Base-by-base conservation (phyloP, 768 basidiomycete genomes). In the Exidia glandulosa region DNA sequence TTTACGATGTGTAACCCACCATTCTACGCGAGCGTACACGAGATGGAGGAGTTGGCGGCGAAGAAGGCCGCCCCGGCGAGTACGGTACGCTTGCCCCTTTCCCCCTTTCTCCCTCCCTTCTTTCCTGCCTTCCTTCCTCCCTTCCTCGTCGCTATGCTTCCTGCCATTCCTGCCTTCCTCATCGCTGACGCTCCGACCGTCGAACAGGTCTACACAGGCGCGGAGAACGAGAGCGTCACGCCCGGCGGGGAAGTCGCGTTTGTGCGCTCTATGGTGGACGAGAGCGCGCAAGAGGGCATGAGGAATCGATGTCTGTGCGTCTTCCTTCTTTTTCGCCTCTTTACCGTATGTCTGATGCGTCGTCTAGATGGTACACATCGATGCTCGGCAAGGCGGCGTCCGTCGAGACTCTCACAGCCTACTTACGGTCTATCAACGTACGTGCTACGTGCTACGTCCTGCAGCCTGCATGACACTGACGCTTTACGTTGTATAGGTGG, bases 1-100 rank as follows among this genome's bases (percentile, higher is more conserved):
- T 92, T 95, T 64, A 83, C 85, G 0, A 91, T 98, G 84, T 97
- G 94, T 73, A 99, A 98, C 70, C 95, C 95, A 0, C 95, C 95
- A 0, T 99, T 99, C 71, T 98, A 96, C 67, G 69, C 76, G n/a
- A 88, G 84, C 60, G 67, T 70, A 1, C 81, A 84, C 32, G 95
- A 98, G 60, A 79, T 93, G 7, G 63, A 66, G 0, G 67, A 71
- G 2, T 84, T 83, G 2, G 81, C 83, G 0, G 78, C 78, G 23
- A 72, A 73, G 5, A 97, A 98, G 66, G 81, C 81, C 54, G 69
- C 76, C 14, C 74, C 73, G 5, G 88, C 95, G 0, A 84, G 76
- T 64, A 88, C 89, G 2, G 93, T 93, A 66, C 50, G 82, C n/a
- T n/a, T 73, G 9, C 5, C 12, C 23, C 16, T 12, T 16, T 48